Conservation (phyloP, 805 yeast species). For the Suhomyces faveliae region DNA sequence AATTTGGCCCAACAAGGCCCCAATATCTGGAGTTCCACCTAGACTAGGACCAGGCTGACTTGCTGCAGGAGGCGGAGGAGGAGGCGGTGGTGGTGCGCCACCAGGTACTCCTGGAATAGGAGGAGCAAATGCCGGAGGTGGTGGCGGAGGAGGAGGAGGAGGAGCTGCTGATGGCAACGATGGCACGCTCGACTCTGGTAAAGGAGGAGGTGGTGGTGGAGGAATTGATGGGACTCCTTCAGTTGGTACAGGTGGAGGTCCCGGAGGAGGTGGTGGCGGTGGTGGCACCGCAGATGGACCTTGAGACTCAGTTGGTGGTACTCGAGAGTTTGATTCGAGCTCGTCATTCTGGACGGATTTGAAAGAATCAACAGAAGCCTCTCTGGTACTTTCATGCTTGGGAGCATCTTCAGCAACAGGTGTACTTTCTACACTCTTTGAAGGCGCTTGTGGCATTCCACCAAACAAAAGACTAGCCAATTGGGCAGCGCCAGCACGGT, state of each 20-base stretch:
- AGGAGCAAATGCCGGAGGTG: conserved; percentile 25
- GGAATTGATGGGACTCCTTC: conserved; percentile 26
- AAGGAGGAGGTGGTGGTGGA: conserved; percentile 26
- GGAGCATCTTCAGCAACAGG: background rate
- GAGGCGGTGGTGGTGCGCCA: conserved; percentile 26
- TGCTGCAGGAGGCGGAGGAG: conserved; percentile 33
- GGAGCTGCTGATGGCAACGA: conserved; percentile 35
- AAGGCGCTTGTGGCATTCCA: conserved; percentile 43
- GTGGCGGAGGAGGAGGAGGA: conserved; percentile 39
- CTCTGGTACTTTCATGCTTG: conserved; percentile 2
- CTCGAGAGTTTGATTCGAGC: conserved; percentile 15
- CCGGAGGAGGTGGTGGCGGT: conserved; percentile 20
- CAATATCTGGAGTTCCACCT: conserved; percentile 34
- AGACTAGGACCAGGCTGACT: conserved; percentile 31
- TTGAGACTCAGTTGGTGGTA: conserved; percentile 19
- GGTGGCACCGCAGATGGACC: conserved; percentile 10
- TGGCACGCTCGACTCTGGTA: conserved; percentile 18
- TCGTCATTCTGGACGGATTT: conserved; percentile 8
- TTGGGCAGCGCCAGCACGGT: conserved; percentile 54
- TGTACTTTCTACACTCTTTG: conserved; percentile 1
- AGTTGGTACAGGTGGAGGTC: conserved; percentile 28
- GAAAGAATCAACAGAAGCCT: conserved; percentile 8
- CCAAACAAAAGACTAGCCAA: conserved; percentile 54
- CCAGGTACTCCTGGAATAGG: conserved; percentile 29
- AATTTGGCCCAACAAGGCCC: conserved; percentile 58